Percentiles rank a stretch among this genome's conserved stretches.
phyloP scores from a whole-genome alignment of 306 rosid species.

The Aeschynomene evenia region DNA sequence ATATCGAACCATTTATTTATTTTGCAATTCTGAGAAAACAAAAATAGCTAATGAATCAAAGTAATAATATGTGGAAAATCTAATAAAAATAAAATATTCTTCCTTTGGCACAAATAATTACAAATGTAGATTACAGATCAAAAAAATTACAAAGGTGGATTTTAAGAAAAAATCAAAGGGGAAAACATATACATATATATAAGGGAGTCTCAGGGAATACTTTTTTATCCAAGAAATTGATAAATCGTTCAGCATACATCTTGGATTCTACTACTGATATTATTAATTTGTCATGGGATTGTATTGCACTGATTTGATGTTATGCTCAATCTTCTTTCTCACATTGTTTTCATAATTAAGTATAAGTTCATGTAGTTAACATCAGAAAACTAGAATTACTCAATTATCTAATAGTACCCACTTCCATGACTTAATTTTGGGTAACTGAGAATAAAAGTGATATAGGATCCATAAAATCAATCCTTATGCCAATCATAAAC shows the following conservation, averaged over 20 bases:
- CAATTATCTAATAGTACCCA: no score
- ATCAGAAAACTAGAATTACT: no score
- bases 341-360: constrained; percentile 67
- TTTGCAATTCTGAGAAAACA: background rate
- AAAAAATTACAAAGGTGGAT: constrained; percentile 20
- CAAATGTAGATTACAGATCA: background rate
- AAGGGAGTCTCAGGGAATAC: constrained; percentile 60
- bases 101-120: constrained; percentile 29
- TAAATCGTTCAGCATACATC: constrained; percentile 72
- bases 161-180: constrained; percentile 7
- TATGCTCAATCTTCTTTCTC: constrained; percentile 75
- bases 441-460: no score
- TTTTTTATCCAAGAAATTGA: constrained; percentile 61
- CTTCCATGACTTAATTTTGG: no score
- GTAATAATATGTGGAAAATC: background rate
- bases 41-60: background rate
- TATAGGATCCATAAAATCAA: no score
- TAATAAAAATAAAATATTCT: constrained; percentile 2
- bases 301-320: constrained; percentile 52
- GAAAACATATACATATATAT: constrained; percentile 8
- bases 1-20: no score
- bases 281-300: constrained; percentile 57
- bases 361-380: no score
- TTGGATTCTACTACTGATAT: constrained; percentile 76
- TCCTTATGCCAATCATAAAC: no score